Base-by-base conservation (phyloP, 805 yeast genomes). In the Lachancea cidri region DNA sequence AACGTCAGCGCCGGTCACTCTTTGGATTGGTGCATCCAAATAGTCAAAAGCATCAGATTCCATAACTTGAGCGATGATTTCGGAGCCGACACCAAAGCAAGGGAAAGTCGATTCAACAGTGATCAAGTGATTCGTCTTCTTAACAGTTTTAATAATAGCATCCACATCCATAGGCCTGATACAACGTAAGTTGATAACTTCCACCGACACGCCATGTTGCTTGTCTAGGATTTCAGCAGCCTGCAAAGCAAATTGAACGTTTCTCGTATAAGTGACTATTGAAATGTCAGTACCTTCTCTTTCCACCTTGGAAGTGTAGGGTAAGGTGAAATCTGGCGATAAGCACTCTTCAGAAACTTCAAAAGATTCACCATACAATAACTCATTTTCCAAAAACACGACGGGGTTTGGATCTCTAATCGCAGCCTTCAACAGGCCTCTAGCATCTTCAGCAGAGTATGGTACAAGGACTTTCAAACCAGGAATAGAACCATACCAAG, bases 1-100 rank as follows among this genome's bases (percentile, higher is more conserved):
- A 24, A 89, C 97, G 73, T 93, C 99, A 64, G 98, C 95, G 68
- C 98, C 98, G 45, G 98, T 93, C 59, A 89, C 91, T 77, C 99
- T 87, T 73, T 83, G 95, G 53, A 93, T 86, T 57, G 99, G 99
- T 47, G 98, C 95, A 70, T 93, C 99, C 63, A 93, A 79, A 79
- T 88, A 86, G 71, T 93, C 98, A 54, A 93, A 93, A 40, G 95
- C 98, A 70, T 89, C 97, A 44, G 94, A 80, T 73, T 93, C 99
- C 96, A 93, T 88, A 64, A 93, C 75, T 71, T 88, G 96, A 48
- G 98, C 98, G 66, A 89, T 79, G 60, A 93, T 86, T 76, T 93
- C 99, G 41, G 97, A 86, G 62, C 99, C 98, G 53, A 93, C 95
- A 73, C 98, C 98, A 63, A 86, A 93, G 44, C 87, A 91, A 53